Conservation (phyloP, 768 basidiomycete genomes). For the Mycena metata region DNA sequence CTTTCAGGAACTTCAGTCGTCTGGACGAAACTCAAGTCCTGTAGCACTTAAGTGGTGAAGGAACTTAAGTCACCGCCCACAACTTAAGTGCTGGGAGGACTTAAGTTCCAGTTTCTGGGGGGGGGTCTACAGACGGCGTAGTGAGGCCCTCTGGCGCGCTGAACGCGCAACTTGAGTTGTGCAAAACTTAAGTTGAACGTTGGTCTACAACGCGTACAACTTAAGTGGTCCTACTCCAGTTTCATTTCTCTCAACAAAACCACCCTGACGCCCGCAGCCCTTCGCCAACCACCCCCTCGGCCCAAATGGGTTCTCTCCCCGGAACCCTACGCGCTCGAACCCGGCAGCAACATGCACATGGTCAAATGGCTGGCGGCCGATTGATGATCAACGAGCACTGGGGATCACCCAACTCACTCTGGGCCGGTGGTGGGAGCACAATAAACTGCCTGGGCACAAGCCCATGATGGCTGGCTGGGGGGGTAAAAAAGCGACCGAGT, state of each 20-base stretch:
- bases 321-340: slow-evolving; percentile 17
- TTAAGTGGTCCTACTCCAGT: too few species aligned
- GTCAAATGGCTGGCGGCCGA: slow-evolving; percentile 41
- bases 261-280: background rate
- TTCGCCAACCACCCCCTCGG: slow-evolving; percentile 18
- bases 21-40: too few species aligned
- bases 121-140: too few species aligned
- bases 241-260: background rate
- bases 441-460: slow-evolving; percentile 27
- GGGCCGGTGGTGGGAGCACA: slow-evolving; percentile 37
- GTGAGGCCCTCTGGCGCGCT: too few species aligned
- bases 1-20: too few species aligned
- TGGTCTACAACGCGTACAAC: too few species aligned
- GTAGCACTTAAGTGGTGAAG: too few species aligned
- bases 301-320: slow-evolving; percentile 17
- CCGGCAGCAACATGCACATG: slow-evolving; percentile 32
- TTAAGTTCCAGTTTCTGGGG: too few species aligned
- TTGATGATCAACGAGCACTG: slow-evolving; percentile 44
- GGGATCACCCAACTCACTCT: slow-evolving; percentile 43
- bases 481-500: background rate
- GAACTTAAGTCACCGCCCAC: too few species aligned
- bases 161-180: too few species aligned
- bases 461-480: slow-evolving; percentile 9
- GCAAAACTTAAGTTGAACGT: too few species aligned
- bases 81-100: too few species aligned